Evolutionary conservation across 139 green algal genomes (phyloP), one percentile per base, ranked within the genome.

Genomic region (Desmodesmus armatus): DNA sequence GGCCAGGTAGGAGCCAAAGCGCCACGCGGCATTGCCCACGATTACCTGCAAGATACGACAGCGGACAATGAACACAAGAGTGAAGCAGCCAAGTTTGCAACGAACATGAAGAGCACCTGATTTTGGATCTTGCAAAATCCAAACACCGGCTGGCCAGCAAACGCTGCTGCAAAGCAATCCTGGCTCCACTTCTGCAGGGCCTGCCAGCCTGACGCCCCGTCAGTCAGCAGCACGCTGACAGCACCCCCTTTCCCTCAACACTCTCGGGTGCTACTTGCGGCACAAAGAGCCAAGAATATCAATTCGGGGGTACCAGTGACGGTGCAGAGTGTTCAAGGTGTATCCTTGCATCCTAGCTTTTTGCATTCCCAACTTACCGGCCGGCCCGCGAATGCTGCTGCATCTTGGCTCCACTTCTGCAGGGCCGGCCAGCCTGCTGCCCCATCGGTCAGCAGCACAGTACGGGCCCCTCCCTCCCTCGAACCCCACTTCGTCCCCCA

Each of bases 141-240:
- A n/a, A n/a, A n/a, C 23, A 96, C 87, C 37, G 79, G 39, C 17
- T 85, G 39, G 0, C 84, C 91, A 21, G 80, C 66, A 40, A 97
- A 95, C 2, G 85, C 87, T 37, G 88, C 31, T n/a, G 58, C 17
- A 39, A 98, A 85, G 75, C 93, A 93, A 21, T 76, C 27, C 6
- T 58, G 69, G 47, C 51, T 90, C 95, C 95, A 98, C 77, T 89
- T 93, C 23, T 87, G 58, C 41, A 87, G 76, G 1, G 94, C 95
- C 6, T 87, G 91, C 93, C 93, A 95, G 27, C 87, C 37, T 40
- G 35, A 39, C 43, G 93, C 87, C 29, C 82, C 88, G 43, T 93
- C 92, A 4, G 89, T 93, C 31, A 99, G 84, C 25, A 99, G 89
- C 13, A 99, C 96, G n/a, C n/a, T n/a, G n/a, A n/a, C n/a, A n/a